Conservation (phyloP, 768 basidiomycete genomes). For the Suillus subaureus region DNA sequence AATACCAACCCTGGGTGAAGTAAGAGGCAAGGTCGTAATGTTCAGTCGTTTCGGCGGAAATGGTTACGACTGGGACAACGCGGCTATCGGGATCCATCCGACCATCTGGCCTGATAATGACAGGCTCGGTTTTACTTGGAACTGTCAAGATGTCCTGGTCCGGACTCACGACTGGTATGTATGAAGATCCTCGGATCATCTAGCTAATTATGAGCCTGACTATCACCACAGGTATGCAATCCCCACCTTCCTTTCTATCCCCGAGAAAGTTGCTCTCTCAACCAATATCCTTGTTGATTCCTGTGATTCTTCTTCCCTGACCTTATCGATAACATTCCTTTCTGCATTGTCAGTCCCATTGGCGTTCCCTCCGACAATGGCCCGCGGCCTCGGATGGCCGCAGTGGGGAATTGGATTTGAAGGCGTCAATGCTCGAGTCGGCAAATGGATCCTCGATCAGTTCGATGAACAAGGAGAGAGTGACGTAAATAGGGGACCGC, state of each 20-base stretch:
- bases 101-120: slow-evolving; percentile 81
- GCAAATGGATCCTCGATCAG: slow-evolving; percentile 66
- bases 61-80: slow-evolving; percentile 68
- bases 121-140: slow-evolving; percentile 77
- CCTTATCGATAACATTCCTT: slow-evolving; percentile 75
- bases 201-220: slow-evolving; percentile 7
- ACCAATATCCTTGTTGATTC: slow-evolving; percentile 54
- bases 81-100: slow-evolving; percentile 86
- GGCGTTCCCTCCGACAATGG: slow-evolving; percentile 74
- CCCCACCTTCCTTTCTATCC: slow-evolving; percentile 76
- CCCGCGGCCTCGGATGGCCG: slow-evolving; percentile 86
- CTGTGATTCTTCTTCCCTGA: slow-evolving; percentile 37
- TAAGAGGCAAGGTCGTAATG: slow-evolving; percentile 81
- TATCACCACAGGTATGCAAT: slow-evolving; percentile 68
- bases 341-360: slow-evolving; percentile 84
- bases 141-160: slow-evolving; percentile 67
- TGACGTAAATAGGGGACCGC: slow-evolving; percentile 26
- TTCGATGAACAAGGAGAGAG: slow-evolving; percentile 30
- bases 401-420: slow-evolving; percentile 75
- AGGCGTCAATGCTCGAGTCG: slow-evolving; percentile 81
- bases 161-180: slow-evolving; percentile 84
- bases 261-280: slow-evolving; percentile 73
- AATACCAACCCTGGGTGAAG: slow-evolving; percentile 81
- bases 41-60: slow-evolving; percentile 84
- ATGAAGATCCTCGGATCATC: not conserved